phyloP scores from a whole-genome alignment of 331 rosid genomes.

The Prunus yedoensis region DNA sequence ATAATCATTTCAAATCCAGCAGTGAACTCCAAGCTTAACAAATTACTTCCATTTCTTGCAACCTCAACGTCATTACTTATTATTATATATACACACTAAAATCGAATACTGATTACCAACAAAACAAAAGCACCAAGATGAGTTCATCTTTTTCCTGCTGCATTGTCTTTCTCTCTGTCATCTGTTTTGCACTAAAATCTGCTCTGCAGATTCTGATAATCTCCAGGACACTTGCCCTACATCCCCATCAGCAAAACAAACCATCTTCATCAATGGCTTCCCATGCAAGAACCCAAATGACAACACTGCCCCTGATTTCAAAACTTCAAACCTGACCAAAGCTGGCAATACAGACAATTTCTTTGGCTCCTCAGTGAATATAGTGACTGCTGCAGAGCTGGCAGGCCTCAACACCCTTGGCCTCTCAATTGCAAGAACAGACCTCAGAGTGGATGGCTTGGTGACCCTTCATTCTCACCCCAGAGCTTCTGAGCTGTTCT shows the following conservation, averaged over 20 bases:
- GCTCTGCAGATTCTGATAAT: slow-evolving; percentile 46
- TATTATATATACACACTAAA: neutral
- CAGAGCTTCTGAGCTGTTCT: slow-evolving; percentile 67
- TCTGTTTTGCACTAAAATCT: slow-evolving; percentile 22
- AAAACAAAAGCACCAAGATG: slow-evolving; percentile 27
- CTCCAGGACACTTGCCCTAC: slow-evolving; percentile 67
- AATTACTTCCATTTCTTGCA: slow-evolving; percentile 54
- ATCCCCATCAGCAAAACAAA: slow-evolving; percentile 21
- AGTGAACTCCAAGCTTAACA: slow-evolving; percentile 77
- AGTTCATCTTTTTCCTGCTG: slow-evolving; percentile 10
- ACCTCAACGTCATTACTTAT: slow-evolving; percentile 25
- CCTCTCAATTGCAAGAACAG: slow-evolving; percentile 68
- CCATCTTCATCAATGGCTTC: slow-evolving; percentile 62
- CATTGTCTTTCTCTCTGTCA: slow-evolving; percentile 24
- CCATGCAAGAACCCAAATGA: slow-evolving; percentile 56
- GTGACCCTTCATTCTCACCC: slow-evolving; percentile 68
- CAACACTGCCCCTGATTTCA: slow-evolving; percentile 55
- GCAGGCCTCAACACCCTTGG: slow-evolving; percentile 77
- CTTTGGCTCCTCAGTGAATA: slow-evolving; percentile 36
- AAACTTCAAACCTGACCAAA: slow-evolving; percentile 40
- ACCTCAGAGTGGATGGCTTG: slow-evolving; percentile 50
- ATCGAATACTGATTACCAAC: neutral
- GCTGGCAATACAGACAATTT: slow-evolving; percentile 41
- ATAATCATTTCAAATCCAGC: slow-evolving; percentile 50
- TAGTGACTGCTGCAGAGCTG: slow-evolving; percentile 54